Base-by-base conservation (phyloP, 2,329 filamentous ascomycete species). In the Thelonectria olida region DNA sequence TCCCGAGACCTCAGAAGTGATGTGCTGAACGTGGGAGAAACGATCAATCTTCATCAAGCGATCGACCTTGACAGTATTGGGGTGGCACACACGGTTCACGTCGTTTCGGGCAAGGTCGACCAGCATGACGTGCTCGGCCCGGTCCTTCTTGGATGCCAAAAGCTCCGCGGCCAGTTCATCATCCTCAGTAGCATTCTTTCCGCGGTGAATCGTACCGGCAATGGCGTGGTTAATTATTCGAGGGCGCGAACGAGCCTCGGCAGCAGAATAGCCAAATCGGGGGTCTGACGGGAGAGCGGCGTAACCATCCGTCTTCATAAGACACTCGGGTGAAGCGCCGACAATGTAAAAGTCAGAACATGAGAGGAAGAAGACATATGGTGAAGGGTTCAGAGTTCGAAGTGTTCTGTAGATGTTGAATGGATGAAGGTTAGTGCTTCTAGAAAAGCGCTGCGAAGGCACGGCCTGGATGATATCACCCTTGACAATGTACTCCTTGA, bases 391-490 rank as follows among this genome's bases (percentile, higher is more conserved):
- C 73, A 98, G 92, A n/a, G 93, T 97, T 64, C 96, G 92, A 36
- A 99, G 85, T 76, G 97, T 93, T 55, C 95, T 89, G 84, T 98
- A 99, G 72, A 99, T 92, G 82, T 98, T 99, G 85, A 98, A 99
- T 0, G 96, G 95, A 77, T 99, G 96, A 42, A 99, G 83, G 57
- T 88, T 89, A 3, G 96, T 99, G 13, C 94, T 94, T 25, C 95
- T 88, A 7, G 94, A 90, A 74, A 98, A 92, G 53, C 96, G 89
- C 80, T 99, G 96, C 41, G 93, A 97, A 2, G 96, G 96, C 15
- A 99, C 96, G 1, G 93, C 93, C 78, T 99, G 96, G 79, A 99
- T 98, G 75, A 99, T 98, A 81, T 98, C 93, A 69, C 96, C 96
- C 64, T 87, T 85, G 70, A 88, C 85, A 70, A 99, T 98, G 82